Evolutionary conservation across 2,329 filamentous ascomycete species (phyloP), one percentile per base, ranked within the genome.

Genomic region (Fusarium dlaminii): DNA sequence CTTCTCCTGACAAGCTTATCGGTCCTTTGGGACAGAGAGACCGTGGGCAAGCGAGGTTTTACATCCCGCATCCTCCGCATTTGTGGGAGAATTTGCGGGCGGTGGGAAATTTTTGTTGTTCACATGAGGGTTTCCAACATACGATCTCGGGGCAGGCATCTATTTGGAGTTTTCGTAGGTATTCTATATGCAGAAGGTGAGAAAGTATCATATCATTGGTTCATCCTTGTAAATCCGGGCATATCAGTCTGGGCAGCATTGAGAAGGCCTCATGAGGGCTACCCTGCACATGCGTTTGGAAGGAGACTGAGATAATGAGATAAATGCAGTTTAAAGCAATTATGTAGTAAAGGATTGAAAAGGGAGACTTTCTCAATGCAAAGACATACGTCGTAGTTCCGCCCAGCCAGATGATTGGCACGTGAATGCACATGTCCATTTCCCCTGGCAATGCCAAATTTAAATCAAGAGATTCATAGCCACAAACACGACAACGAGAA

Each of bases 1-100:
- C 30, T 69, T 46, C 45, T 63, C 66, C 49, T 67, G 67, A 46
- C 39, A 37, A 48, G 51, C 66, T 65, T 70, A 70, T 70, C 67
- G 66, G 67, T 70, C 66, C 66, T 65, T 70, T 70, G 52, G 46
- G 58, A 45, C 63, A 39, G 52, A 68, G 46, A 46, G 40, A 34
- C 34, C 34, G 66, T 32, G 66, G 67, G 67, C 67, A 70, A 70
- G 59, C 59, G 67, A 70, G 52, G 24, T 59, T 56, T 62, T n/a
- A 24, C 20, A 70, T 70, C 67, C 67, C 67, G 66, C 66, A 70
- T 70, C 67, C 67, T 70, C 67, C 67, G 67, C 66, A 70, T 70
- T 70, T 65, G 45, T n/a, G 43, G 57, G 57, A 54, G 43, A 61
- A 29, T 3, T 32, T 40, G 39, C 34, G 57, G 46, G n/a, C 32